Conservation (phyloP, 148 eudicot genomes). For the Pouteria glomerata region DNA sequence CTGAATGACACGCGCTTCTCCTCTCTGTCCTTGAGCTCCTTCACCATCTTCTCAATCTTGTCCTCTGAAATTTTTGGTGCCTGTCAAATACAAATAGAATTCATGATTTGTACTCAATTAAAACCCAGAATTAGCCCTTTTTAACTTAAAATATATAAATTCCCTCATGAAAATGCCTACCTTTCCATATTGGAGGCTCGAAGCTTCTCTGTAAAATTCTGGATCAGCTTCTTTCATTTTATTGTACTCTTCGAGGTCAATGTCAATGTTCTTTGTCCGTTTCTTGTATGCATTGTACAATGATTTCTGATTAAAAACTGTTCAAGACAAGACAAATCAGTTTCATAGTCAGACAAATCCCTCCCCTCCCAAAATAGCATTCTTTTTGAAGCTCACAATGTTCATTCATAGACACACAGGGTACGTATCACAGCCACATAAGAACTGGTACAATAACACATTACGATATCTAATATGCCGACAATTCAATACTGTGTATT, state of each 20-base stretch:
- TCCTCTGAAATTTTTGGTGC: slow-evolving; percentile 71
- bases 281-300: slow-evolving; percentile 89
- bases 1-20: slow-evolving; percentile 77
- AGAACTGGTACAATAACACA: too few relatives aligned
- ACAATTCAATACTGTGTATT: too few relatives aligned
- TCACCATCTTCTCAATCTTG: slow-evolving; percentile 74
- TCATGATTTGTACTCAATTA: not conserved
- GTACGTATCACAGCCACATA: too few relatives aligned
- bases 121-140: not conserved
- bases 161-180: slow-evolving; percentile 25
- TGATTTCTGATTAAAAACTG: slow-evolving; percentile 91
- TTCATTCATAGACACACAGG: too few relatives aligned
- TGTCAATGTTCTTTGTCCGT: slow-evolving; percentile 65
- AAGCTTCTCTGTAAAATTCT: slow-evolving; percentile 90
- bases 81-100: slow-evolving; percentile 23
- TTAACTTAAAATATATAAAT: not conserved
- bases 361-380: not conserved
- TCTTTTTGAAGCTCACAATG: not conserved
- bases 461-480: too few relatives aligned
- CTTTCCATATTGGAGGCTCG: slow-evolving; percentile 97
- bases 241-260: slow-evolving; percentile 77
- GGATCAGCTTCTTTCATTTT: slow-evolving; percentile 91
- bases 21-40: slow-evolving; percentile 88
- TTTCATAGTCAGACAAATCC: not conserved
- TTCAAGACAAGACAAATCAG: slow-evolving; percentile 6